A percentile compares a stretch with the other conserved stretches of the same genome.
phyloP scores from a whole-genome alignment of 2,329 filamentous ascomycete species.

The Colletotrichum sp. region DNA sequence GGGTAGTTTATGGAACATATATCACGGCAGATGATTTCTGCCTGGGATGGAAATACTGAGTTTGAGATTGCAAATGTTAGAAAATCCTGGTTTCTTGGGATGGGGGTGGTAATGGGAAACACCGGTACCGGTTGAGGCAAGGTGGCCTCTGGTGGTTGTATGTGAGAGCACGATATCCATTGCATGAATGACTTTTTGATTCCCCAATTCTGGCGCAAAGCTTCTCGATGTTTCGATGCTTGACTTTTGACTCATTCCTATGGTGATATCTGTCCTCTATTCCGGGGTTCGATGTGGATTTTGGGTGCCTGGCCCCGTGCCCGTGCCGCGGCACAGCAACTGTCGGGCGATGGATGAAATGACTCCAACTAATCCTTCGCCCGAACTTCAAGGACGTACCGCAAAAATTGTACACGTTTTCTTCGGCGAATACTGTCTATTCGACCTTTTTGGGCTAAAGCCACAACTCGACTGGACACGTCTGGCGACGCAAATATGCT shows the following conservation, averaged over 20 bases:
- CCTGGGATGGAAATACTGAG: background rate
- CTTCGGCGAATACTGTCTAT: rapidly evolving
- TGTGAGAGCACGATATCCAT: background rate
- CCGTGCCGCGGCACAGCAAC: background rate
- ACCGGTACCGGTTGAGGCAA: background rate
- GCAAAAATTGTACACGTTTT: background rate
- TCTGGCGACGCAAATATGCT: background rate
- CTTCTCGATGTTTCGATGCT: background rate
- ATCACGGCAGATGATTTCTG: background rate
- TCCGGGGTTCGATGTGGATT: background rate
- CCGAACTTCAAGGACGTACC: no score
- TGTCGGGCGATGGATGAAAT: background rate
- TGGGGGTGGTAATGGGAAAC: background rate
- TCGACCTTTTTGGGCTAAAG: background rate
- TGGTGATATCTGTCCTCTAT: background rate
- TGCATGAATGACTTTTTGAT: background rate
- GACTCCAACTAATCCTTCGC: background rate
- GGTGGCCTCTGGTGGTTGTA: background rate
- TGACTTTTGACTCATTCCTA: background rate
- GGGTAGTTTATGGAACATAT: background rate
- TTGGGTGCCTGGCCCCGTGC: background rate
- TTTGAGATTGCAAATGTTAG: background rate
- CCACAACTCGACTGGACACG: background rate
- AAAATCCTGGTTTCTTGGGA: background rate
- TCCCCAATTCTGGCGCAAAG: background rate